Evolutionary conservation across 208 protist species (phyloP), one percentile per base, ranked within the genome.

Genomic region (Kentomonas sorsogonicus): DNA sequence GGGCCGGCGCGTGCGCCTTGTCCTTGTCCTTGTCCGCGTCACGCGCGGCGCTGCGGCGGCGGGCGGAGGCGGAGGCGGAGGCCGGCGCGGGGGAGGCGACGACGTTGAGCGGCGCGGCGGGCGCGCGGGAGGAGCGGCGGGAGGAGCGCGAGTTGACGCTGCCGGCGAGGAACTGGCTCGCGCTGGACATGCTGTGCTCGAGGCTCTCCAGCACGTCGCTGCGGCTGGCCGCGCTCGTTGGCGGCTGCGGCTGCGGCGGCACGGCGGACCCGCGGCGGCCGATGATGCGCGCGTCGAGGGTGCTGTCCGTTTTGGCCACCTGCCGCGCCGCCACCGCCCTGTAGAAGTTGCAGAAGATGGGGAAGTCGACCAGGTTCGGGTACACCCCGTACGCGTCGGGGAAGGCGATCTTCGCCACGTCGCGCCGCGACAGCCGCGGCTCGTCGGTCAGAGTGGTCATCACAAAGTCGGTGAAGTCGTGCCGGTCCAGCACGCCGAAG

Each of bases 311-410:
- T 57, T 46, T 18, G 16, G 38, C 38, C 43, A 80, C 41, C 40
- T 83, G 72, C 51, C 66, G 62, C 63, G 74, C 38, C 18, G 79
- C 79, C 26, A 87, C 62, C 11, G 60, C 55, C 57, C 74, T 79
- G 63, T 76, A 80, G 53, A 89, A 85, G 62, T 72, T 84, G 13
- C 63, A 66, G 45, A 89, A 85, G 60, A 83, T 77, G 55, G 74
- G 79, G 63, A 89, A 89, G 60, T 89, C 77, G 1, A 89, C 70
- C 20, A 85, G 34, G 31, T 54, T 63, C 7, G 81, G 77, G 31
- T 71, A 51, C 45, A 22, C 20, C 0, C 33, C 52, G 18, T 27
- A 46, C 16, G 53, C 33, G 10, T 67, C 68, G 3, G 75, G 64
- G 27, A 80, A 80, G 16, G 65, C 46, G 22, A 84, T 40, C 25